Evolutionary conservation across 192 early-diverging fungal species (phyloP), one percentile per base, ranked within the genome.

Genomic region (Dissophora ornata): DNA sequence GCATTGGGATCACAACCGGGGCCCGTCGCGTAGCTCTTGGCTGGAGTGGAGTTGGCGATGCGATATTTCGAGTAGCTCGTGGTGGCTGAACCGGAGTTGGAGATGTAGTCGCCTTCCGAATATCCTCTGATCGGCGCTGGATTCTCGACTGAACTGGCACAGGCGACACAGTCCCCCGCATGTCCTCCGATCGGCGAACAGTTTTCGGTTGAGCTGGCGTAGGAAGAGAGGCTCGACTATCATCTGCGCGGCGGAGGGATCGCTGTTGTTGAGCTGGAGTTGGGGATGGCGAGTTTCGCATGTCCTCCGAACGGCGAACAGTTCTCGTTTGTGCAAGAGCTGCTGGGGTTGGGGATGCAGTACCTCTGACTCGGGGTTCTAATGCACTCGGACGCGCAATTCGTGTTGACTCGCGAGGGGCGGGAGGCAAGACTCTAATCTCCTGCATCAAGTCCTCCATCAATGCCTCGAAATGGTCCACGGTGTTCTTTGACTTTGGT

Each of bases 391-490:
- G 56, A n/a, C 12, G 38, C 24, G n/a, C n/a, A n/a, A n/a, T n/a
- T n/a, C n/a, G n/a, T 24, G 40, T 15, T 12, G 41, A 16, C n/a
- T n/a, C n/a, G n/a, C 13, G 13, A 24, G 56, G 40, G 2, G 28
- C 32, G n/a, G 25, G 29, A 32, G 62, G 65, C 41, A 63, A 33
- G 40, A 58, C 57, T 28, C 67, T 69, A 67, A 80, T 82, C 24
- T 82, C 77, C 51, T 56, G 68, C 18, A 82, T 44, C 15, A 82
- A 55, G 58, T 82, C 67, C 25, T 82, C 53, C 75, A 82, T 77
- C 42, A 82, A 33, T 9, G 64, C 61, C 15, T 82, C 81, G 41
- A 82, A 67, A 11, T 71, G 69, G n/a, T 64, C 64, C 4, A 38
- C 34, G 50, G 40, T 53, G 9, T 9, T 26, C 26, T 48, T 34